Conservation (phyloP, 2,329 filamentous ascomycete genomes). For the Eurotiales sp. region DNA sequence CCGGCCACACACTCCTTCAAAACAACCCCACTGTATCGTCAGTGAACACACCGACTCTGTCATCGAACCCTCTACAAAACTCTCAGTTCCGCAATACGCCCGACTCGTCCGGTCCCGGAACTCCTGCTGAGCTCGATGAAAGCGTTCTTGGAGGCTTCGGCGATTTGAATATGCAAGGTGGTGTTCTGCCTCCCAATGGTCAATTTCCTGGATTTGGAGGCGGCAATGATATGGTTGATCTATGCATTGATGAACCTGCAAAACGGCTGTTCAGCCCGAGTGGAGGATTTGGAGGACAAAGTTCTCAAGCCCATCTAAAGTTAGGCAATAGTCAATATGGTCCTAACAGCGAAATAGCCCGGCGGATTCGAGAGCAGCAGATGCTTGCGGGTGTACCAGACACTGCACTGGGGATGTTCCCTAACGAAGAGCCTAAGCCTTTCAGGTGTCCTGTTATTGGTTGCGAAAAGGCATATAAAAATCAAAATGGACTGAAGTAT, state of each 20-base stretch:
- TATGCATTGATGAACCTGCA: slow-evolving; percentile 85
- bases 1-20: slow-evolving; percentile 67
- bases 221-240: slow-evolving; percentile 54
- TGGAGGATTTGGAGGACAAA: slow-evolving; percentile 59
- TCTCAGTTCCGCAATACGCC: slow-evolving; percentile 54
- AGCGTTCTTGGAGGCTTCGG: slow-evolving; percentile 63
- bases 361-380: slow-evolving; percentile 62
- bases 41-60: slow-evolving; percentile 89
- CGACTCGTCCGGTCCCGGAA: slow-evolving; percentile 66
- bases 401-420: slow-evolving; percentile 41
- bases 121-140: slow-evolving; percentile 71
- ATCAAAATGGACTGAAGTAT: slow-evolving; percentile 97
- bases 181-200: slow-evolving; percentile 40
- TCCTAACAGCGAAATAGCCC: slow-evolving; percentile 70
- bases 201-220: slow-evolving; percentile 42
- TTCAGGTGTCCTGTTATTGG: slow-evolving; percentile 98
- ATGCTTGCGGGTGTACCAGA: slow-evolving; percentile 55
- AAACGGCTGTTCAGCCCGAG: slow-evolving; percentile 89
- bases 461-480: slow-evolving; percentile 99
- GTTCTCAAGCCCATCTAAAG: slow-evolving; percentile 68
- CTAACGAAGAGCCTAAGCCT: slow-evolving; percentile 89
- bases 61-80: slow-evolving; percentile 66
- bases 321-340: slow-evolving; percentile 72
- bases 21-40: slow-evolving; percentile 96
- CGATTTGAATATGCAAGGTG: slow-evolving; percentile 56